Evolutionary conservation across 2,329 filamentous ascomycete species (phyloP), one percentile per base, ranked within the genome.

Genomic region (Pseudonectria foliicola): DNA sequence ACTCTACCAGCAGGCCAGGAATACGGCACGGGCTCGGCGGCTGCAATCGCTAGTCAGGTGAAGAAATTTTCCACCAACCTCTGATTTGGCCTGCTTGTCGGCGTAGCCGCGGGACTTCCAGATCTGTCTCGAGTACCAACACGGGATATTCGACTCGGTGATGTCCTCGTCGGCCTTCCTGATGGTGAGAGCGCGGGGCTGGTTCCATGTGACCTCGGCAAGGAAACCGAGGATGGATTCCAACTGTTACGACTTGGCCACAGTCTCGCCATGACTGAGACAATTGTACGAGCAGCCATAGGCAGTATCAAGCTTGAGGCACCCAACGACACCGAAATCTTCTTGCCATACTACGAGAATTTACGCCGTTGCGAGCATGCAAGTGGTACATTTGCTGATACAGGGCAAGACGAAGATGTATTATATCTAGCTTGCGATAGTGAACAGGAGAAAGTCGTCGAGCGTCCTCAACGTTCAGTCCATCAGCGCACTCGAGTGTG

Each of bases 131-230:
- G 31, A 26, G 31, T 1, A 2, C 55, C 57, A 0, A 45, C 49
- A 2, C 43, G 45, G 3, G 60, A 63, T 39, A 64, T 63, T 10
- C 54, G 61, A 3, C 49, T 64, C n/a, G 61, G 60, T 1, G 57
- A 63, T 40, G 49, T 64, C 0, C 49, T 64, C 5, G 55, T 64
- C 2, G 53, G 46, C 6, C 29, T 58, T 2, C 38, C 52, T 0
- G 33, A 49, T 1, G 44, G 47, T 0, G 47, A 57, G 0, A 48
- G 39, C 12, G 37, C 56, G 1, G 57, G 45, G 0, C 27, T 62
- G 0, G 29, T 63, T 2, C 44, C 56, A 0, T 64, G 62, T 18
- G 51, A 56, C 1, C 33, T 62, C 1, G 60, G 61, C 0, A 61
- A 59, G 25, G 57, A 62, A 13, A 57, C 36, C 2, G 39, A 27